phyloP scores from a whole-genome alignment of 805 yeast genomes.

The Saccharomycopsis schoenii region DNA sequence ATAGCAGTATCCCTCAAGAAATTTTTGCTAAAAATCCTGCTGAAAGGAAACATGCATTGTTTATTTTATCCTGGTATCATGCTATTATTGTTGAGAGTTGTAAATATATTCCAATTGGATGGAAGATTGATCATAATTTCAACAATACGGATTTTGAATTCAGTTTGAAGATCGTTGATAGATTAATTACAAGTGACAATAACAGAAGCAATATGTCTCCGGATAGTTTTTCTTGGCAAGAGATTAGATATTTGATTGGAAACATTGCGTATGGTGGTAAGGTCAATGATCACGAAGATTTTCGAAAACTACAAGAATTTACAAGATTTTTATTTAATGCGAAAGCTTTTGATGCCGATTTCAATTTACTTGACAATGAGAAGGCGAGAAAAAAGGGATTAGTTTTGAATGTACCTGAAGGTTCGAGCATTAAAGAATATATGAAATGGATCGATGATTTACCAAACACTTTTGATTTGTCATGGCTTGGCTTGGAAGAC shows the following conservation, averaged over 20 bases:
- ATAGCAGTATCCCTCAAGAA: slow-evolving; percentile 22
- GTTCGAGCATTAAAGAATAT: slow-evolving; percentile 27
- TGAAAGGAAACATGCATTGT: slow-evolving; percentile 39
- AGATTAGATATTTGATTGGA: slow-evolving; percentile 39
- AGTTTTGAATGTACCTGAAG: slow-evolving; percentile 39
- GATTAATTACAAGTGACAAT: slow-evolving; percentile 26
- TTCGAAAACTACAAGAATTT: slow-evolving; percentile 26
- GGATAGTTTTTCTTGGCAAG: slow-evolving; percentile 43
- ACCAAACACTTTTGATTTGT: slow-evolving; percentile 43
- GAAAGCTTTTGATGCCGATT: slow-evolving; percentile 32
- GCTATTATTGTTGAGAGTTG: slow-evolving; percentile 49
- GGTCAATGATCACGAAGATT: slow-evolving; percentile 35
- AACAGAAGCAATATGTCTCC: slow-evolving; percentile 34
- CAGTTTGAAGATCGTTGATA: slow-evolving; percentile 35
- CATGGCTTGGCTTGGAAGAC: slow-evolving; percentile 43
- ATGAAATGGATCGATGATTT: slow-evolving; percentile 40
- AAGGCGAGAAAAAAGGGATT: slow-evolving; percentile 13
- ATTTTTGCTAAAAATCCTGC: slow-evolving; percentile 25
- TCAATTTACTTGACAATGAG: slow-evolving; percentile 31
- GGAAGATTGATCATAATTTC: slow-evolving; percentile 52
- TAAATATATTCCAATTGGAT: slow-evolving; percentile 55
- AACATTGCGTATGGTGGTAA: slow-evolving; percentile 52
- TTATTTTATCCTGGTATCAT: slow-evolving; percentile 63
- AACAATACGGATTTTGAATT: slow-evolving; percentile 61
- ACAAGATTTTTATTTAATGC: slow-evolving; percentile 31